A percentile compares a stretch with the other conserved stretches of the same genome.
These are phyloP conservation scores for Diaporthe destruens DNA, from an alignment of 2,329 filamentous ascomycete genomes.

Conservation along the genomic window DNA sequence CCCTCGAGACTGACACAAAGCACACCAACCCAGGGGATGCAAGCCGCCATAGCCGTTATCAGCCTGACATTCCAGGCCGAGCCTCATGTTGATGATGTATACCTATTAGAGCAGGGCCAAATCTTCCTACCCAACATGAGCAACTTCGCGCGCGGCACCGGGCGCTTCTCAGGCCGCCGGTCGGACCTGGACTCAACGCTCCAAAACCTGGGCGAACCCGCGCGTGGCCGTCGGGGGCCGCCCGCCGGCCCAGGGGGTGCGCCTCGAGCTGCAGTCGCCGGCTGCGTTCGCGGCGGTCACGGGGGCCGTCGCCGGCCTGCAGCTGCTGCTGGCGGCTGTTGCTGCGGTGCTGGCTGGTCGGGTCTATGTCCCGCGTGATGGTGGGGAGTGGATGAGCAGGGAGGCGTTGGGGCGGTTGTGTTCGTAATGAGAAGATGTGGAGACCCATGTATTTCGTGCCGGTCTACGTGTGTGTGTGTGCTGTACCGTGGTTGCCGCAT, in stretches of 20 bases:
- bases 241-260: slow-evolving; percentile 1
- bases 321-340: not conserved
- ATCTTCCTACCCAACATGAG: slow-evolving; percentile 13
- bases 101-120: not conserved
- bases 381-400: not conserved
- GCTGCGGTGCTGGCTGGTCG: not conserved
- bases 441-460: not conserved
- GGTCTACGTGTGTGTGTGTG: not conserved
- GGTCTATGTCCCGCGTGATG: not conserved
- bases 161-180: not conserved
- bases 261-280: not conserved
- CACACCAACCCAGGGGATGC: not conserved
- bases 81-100: slow-evolving; percentile 19
- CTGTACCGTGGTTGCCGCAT: not conserved
- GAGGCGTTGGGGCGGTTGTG: not conserved
- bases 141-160: slow-evolving; percentile 22
- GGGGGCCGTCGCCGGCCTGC: not conserved
- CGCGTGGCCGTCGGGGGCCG: not conserved
- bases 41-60: slow-evolving; percentile 9
- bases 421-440: not conserved
- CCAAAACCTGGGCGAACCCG: slow-evolving; percentile 16
- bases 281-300: slow-evolving; percentile 10
- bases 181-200: not conserved
- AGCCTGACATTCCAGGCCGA: slow-evolving; percentile 23
- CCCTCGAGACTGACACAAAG: not conserved